phyloP scores from a whole-genome alignment of 495 filamentous ascomycete genomes.

The Usnea hakonensis region DNA sequence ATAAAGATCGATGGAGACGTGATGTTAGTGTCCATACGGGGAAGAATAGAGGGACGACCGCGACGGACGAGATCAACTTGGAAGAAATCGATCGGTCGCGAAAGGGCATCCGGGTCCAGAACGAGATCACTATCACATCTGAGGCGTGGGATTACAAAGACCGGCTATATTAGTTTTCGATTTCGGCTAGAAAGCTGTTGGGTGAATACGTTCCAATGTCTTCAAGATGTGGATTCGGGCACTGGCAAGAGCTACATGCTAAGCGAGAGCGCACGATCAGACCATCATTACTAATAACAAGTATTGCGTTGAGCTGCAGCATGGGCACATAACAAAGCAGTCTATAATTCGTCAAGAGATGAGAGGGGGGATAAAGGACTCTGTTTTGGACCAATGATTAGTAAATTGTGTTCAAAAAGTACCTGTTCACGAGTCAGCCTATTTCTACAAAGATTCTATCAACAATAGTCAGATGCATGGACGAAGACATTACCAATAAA shows the following conservation, averaged over 20 bases:
- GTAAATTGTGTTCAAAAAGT: no score
- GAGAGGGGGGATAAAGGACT: no score
- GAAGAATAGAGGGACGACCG: neutral
- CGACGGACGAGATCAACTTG: constrained; percentile 6
- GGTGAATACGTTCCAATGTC: neutral
- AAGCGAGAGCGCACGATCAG: neutral
- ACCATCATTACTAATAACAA: neutral
- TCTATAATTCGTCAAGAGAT: no score
- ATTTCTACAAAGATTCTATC: no score
- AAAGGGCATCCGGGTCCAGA: constrained; percentile 10
- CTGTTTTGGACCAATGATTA: no score
- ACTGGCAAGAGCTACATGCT: neutral
- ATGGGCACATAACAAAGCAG: no score
- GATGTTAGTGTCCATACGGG: constrained; percentile 9
- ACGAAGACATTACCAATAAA: no score
- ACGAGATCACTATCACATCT: constrained; percentile 13
- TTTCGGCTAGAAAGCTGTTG: neutral
- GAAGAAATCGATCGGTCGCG: neutral
- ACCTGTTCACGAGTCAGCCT: no score
- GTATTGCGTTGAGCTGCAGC: no score
- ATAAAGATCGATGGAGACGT: constrained; percentile 7
- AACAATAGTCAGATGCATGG: no score
- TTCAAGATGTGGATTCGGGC: neutral
- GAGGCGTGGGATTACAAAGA: constrained; percentile 17
- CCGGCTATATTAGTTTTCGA: constrained; percentile 5